Conservation (phyloP, 179 eudicot genomes). For the Vitellaria paradoxa region DNA sequence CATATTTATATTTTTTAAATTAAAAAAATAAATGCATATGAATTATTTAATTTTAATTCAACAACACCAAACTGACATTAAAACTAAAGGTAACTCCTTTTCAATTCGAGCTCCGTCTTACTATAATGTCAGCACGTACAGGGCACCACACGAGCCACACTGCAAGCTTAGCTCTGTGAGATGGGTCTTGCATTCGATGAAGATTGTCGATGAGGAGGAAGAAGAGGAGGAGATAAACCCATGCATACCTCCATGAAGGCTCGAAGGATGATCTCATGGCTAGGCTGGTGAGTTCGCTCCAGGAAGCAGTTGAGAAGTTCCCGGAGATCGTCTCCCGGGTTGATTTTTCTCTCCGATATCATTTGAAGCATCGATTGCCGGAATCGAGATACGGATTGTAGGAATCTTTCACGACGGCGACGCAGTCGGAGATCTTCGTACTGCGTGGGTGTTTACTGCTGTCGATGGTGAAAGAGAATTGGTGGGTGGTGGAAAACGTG, state of each 20-base stretch:
- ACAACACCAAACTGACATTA: too few species aligned
- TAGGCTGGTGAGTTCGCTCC: slow-evolving; percentile 48
- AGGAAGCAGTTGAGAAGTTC: slow-evolving; percentile 61
- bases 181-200: too few species aligned
- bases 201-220: too few species aligned
- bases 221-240: slow-evolving; percentile 21
- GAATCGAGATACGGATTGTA: slow-evolving; percentile 62
- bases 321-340: slow-evolving; percentile 48
- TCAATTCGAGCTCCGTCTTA: too few species aligned
- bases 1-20: too few species aligned
- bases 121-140: too few species aligned
- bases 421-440: slow-evolving; percentile 27
- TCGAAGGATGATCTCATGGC: slow-evolving; percentile 47
- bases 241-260: slow-evolving; percentile 80
- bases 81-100: too few species aligned
- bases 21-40: too few species aligned
- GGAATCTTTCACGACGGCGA: slow-evolving; percentile 71
- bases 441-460: neutral
- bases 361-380: slow-evolving; percentile 74
- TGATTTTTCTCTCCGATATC: slow-evolving; percentile 61
- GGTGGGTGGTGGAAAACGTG: slow-evolving; percentile 21
- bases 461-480: slow-evolving; percentile 9
- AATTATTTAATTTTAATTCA: too few species aligned
- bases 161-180: too few species aligned
- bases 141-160: too few species aligned